Conservation (phyloP, 257 asterid genomes). For the Nicotiana noctiflora region DNA sequence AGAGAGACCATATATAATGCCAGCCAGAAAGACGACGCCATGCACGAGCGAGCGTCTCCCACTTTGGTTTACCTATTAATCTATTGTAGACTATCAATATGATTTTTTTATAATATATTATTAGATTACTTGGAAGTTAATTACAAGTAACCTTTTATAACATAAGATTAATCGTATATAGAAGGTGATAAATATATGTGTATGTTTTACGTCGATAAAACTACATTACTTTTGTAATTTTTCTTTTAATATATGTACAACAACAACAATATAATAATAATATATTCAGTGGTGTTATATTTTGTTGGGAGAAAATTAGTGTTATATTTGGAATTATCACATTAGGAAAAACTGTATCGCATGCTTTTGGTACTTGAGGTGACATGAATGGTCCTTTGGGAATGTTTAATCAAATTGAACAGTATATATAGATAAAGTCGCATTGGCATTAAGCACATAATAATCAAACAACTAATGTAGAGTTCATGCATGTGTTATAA, state of each 20-base stretch:
- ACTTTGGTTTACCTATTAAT: neutral
- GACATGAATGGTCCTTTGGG: neutral
- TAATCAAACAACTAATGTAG: neutral
- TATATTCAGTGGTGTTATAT: neutral
- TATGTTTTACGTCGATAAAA: neutral
- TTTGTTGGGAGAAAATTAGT: neutral
- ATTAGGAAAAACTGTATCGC: neutral
- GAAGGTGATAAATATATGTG: neutral
- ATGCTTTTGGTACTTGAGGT: neutral
- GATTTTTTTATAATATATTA: neutral
- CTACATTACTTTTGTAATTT: neutral
- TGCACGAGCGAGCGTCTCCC: constrained; percentile 20
- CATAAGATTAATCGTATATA: neutral
- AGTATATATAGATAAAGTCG: neutral
- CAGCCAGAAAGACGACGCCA: constrained; percentile 34
- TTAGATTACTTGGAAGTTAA: neutral
- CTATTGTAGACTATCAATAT: neutral
- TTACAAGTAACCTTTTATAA: accelerated
- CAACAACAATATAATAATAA: neutral
- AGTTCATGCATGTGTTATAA: neutral
- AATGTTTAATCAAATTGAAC: neutral
- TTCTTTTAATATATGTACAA: neutral
- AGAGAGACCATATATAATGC: constrained; percentile 22
- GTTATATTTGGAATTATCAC: neutral
- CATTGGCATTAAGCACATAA: neutral